Base-by-base conservation (phyloP, 257 asterid genomes). In the Nicotiana knightiana region DNA sequence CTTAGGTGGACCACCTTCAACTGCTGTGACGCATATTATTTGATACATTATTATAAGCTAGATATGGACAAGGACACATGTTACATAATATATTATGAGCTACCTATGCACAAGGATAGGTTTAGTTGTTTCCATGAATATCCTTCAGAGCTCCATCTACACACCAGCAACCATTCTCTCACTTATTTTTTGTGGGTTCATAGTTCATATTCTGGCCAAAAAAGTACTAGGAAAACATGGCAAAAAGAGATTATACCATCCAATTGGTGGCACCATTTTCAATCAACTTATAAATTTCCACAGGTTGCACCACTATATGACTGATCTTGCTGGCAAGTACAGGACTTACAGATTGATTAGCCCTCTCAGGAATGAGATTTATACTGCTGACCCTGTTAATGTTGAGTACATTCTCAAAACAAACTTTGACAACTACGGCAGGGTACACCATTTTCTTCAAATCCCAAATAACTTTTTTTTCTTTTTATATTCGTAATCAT, bases 361-460 rank as follows among this genome's bases (percentile, higher is more conserved):
- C 83, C 94, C 88, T 57, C 89, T 87, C 32, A 85, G 91, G 4
- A 85, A 65, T 77, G 94, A 93, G 87, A 81, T 93, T 43, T 90
- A 90, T 73, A 91, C 96, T 57, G 84, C 92, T 46, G 93, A 91
- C 39, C 97, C 94, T 5, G 90, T 81, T 54, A 91, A 90, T 54
- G 93, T 93, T 13, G 96, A 93, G 91, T 87, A 89, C 58, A 89
- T 93, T 21, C 92, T 93, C 81, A 91, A 89, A 81, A 87, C 93
- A 0, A 93, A 93, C 70, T 93, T 93, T 51, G 86, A 86, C 3
- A 93, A 91, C 64, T 93, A 89, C 39, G 97, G 89, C 86, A 90
- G 86, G 94, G 97, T 93, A 88, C 37, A 59, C 54, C 5, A 28
- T 37, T 5, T 57, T 3, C 35, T 55, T n/a, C 53, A 65, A 67